Base-by-base conservation (phyloP, 352 stramenopile genomes). In the Phytophthora crassamura region DNA sequence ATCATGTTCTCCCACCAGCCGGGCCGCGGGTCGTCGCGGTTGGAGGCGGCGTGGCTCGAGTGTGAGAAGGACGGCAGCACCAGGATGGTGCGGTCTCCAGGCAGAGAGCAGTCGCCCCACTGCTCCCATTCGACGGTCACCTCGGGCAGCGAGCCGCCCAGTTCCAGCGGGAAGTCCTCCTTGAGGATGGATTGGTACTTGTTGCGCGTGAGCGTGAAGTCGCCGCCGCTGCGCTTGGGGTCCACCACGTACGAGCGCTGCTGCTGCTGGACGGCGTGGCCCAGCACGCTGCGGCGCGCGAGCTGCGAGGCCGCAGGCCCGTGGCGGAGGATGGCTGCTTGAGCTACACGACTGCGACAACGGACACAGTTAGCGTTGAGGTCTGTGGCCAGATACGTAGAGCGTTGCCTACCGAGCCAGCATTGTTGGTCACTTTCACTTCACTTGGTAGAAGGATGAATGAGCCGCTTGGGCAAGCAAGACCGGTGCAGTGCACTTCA, bases 1-100 rank as follows among this genome's bases (percentile, higher is more conserved):
- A 97, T 82, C 79, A 96, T 92, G 68, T 93, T 90, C 56, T 94
- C 74, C 89, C 89, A 97, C 89, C 89, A 97, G 8, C 88, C 89
- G 0, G 87, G 84, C 12, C 87, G 75, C 7, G 86, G 81, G 55
- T 93, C 84, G 39, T 91, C 84, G 8, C 82, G 80, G 71, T 94
- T 94, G 8, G 86, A 93, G 36, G 86, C 89, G 9, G 82, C 86
- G 50, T 95, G 86, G 50, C 84, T 93, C 43, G 79, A 90, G 62
- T 97, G 88, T n/a, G 87, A 95, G 60, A 97, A 95, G 33, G 86
- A 93, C 34, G 89, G 89, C 32, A 94, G 70, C 38, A 97, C 78
- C 7, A 96, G 62, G 34, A 97, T 88, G 10, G 86, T 97, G 59
- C 85, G 80, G 32, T 94, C 76, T 9, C 65, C 79, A 18, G 79